Evolutionary conservation across 345 rosid species (phyloP), one percentile per base, ranked within the genome.

Genomic region (Cardamine occulta): DNA sequence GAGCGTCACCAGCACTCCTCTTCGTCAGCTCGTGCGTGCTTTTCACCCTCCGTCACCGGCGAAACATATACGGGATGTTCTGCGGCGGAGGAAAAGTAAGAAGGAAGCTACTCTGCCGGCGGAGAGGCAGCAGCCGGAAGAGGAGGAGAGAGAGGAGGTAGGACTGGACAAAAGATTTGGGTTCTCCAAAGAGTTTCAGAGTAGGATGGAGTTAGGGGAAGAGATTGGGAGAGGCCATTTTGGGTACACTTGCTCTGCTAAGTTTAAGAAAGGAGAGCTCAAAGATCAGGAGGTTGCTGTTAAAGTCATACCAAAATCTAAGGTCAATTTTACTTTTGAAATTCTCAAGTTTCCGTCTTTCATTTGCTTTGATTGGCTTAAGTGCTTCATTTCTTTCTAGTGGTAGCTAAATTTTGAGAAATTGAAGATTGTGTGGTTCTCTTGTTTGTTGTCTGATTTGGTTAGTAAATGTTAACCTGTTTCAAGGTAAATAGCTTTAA

Each of bases 211-310:
- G 62, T 57, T 93, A 8, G 96, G 94, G 29, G 91, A 87, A 32
- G 99, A 93, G 76, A 93, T 93, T 52, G 99, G 99, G 53, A 72
- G 99, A 77, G 99, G 99, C 31, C 99, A 96, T 87, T 93, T 89
- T 80, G 99, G 99, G 62, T 93, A 88, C 64, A 93, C 99, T 74
- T 93, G 99, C 71, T 86, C 90, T 73, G 99, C 97, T 17, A 89
- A 68, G 83, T 93, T 85, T 81, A 96, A 87, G 86, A 93, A 91
- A 80, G 98, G 99, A 56, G 95, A 87, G 69, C 80, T 82, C 52
- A 91, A 93, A 72, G 98, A 91, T 53, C 91, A 84, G 62, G 89
- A 83, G 63, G 99, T 91, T 73, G 99, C 98, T 63, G 92, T 96
- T 49, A 96, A 96, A 84, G 88, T 93, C 84, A 88, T 96, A 57